Evolutionary conservation across 768 basidiomycete species (phyloP).

Genomic region (Pulveroboletus sp.): DNA sequence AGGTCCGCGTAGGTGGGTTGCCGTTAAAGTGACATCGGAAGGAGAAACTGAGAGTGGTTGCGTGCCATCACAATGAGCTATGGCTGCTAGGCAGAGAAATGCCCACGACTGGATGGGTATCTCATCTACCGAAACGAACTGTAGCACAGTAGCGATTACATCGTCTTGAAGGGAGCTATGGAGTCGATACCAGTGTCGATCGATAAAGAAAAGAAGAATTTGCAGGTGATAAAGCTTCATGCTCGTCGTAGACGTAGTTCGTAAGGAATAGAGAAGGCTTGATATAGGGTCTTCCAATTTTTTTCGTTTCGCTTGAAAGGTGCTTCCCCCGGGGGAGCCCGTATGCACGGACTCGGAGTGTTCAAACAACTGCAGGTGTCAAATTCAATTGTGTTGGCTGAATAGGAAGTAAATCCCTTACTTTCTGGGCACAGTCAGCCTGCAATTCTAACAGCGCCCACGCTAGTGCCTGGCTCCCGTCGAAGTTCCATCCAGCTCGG

Average conservation of each 20-base stretch:
- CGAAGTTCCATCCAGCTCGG: conserved; percentile 70
- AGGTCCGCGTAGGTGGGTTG: conserved; percentile 10
- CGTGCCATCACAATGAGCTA: conserved; percentile 49
- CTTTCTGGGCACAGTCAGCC: conserved; percentile 71
- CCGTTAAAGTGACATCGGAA: background rate
- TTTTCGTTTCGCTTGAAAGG: conserved; percentile 43
- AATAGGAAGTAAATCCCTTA: conserved; percentile 26
- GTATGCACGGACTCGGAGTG: conserved; percentile 52
- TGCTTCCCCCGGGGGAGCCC: conserved; percentile 32
- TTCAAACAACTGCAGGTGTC: conserved; percentile 48
- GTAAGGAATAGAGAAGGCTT: conserved; percentile 49
- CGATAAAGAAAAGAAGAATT: conserved; percentile 78
- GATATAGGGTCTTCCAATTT: conserved; percentile 58
- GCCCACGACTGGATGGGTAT: conserved; percentile 73
- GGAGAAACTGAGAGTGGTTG: conserved; percentile 3
- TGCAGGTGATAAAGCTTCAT: conserved; percentile 58
- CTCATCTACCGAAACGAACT: conserved; percentile 63
- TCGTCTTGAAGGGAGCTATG: conserved; percentile 54
- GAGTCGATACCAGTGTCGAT: conserved; percentile 66
- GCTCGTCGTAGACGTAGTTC: conserved; percentile 26
- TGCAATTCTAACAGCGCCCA: conserved; percentile 81
- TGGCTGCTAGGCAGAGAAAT: conserved; percentile 72
- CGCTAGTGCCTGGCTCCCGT: conserved; percentile 58
- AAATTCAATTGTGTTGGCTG: background rate
- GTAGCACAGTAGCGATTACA: conserved; percentile 51